phyloP scores from a whole-genome alignment of 164 flowering plant genomes.

The Magnolia kwangsiensis region DNA sequence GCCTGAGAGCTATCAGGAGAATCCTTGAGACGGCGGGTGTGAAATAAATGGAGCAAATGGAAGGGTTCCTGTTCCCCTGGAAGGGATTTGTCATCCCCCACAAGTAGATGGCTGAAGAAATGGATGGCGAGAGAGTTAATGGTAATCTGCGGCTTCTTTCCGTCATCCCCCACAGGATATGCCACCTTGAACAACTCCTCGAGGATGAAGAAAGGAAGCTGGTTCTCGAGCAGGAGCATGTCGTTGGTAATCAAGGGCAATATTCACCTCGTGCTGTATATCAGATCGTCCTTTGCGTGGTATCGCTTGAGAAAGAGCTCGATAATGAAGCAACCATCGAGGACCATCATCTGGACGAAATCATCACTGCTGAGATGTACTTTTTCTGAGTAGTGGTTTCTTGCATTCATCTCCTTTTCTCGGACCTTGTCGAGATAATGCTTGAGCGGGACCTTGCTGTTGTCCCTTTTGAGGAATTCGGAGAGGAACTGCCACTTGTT shows the following conservation, averaged over 20 bases:
- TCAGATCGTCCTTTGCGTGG: conserved; percentile 51
- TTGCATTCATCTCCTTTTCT: not conserved
- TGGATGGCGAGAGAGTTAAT: conserved; percentile 43
- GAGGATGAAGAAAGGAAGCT: conserved; percentile 57
- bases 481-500: not conserved
- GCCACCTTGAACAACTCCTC: conserved; percentile 49
- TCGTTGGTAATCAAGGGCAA: conserved; percentile 71
- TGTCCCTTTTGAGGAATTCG: not conserved
- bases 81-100: conserved; percentile 49
- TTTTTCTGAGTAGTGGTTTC: not conserved
- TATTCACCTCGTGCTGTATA: conserved; percentile 63
- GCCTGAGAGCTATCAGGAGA: conserved; percentile 38
- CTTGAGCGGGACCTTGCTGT: no score
- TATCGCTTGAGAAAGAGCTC: conserved; percentile 55
- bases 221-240: conserved; percentile 78
- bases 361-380: conserved; percentile 17
- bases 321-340: conserved; percentile 61
- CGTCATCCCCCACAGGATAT: conserved; percentile 26
- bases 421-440: not conserved
- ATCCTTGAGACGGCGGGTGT: conserved; percentile 45
- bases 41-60: conserved; percentile 60
- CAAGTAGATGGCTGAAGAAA: conserved; percentile 69
- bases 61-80: conserved; percentile 48
- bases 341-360: conserved; percentile 68
- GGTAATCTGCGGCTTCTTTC: conserved; percentile 20